Conservation (phyloP, 2,329 filamentous ascomycete genomes). For the Phialophora chinensis region DNA sequence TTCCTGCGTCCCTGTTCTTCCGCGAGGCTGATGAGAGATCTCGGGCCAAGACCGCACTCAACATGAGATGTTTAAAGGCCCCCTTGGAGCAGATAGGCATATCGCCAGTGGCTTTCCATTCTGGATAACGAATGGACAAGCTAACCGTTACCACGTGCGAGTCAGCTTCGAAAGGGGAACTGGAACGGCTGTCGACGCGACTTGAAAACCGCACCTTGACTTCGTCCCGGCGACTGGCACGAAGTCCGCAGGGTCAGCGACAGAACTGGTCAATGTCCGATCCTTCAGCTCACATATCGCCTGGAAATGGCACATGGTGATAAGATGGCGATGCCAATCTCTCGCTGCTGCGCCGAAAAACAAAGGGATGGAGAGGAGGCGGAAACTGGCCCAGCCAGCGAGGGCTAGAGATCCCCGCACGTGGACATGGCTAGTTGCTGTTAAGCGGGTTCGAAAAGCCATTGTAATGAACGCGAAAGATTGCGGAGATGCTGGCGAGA, state of each 20-base stretch:
- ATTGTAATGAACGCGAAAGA: constrained; percentile 1
- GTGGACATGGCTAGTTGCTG: not conserved
- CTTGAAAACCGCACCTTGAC: constrained; percentile 1
- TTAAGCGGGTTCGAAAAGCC: not conserved
- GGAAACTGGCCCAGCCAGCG: not conserved
- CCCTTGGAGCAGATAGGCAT: not conserved
- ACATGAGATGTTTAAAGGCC: not conserved
- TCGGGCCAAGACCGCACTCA: constrained; percentile 24
- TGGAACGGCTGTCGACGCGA: not conserved
- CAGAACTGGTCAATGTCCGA: not conserved
- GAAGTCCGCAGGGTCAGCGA: constrained; percentile 14
- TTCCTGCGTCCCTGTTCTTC: not conserved
- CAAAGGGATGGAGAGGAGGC: not conserved
- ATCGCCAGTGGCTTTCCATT: not conserved
- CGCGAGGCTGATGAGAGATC: constrained; percentile 1
- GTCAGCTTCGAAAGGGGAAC: constrained; percentile 3
- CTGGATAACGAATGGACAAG: constrained; percentile 22
- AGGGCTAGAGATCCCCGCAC: not conserved
- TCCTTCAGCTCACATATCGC: not conserved
- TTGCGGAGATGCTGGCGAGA: not conserved
- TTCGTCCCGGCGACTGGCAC: constrained; percentile 10
- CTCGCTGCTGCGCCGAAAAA: constrained; percentile 8
- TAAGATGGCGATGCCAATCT: not conserved
- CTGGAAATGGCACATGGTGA: not conserved
- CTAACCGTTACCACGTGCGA: constrained; percentile 18